These are phyloP conservation scores for Ganoderma lucidum DNA, from an alignment of 1,284 basidiomycete genomes.

Conservation along the genomic window DNA sequence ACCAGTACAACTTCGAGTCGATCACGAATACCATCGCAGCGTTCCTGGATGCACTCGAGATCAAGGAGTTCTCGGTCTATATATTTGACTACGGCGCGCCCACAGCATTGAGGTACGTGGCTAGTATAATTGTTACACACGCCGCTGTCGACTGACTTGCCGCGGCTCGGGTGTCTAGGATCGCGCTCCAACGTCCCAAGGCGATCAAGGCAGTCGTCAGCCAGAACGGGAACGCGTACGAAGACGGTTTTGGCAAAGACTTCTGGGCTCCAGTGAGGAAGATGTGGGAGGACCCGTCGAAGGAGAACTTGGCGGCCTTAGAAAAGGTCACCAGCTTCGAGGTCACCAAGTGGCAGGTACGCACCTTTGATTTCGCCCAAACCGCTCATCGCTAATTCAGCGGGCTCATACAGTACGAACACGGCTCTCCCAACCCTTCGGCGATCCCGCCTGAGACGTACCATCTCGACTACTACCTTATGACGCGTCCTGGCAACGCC, in stretches of 20 bases:
- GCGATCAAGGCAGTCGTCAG: conserved; percentile 52
- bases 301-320: conserved; percentile 38
- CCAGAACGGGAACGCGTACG: conserved; percentile 60
- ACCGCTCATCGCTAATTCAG: not conserved
- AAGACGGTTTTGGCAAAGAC: conserved; percentile 48
- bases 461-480: conserved; percentile 50
- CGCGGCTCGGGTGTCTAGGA: conserved; percentile 34
- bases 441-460: conserved; percentile 48
- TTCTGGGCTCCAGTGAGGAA: conserved; percentile 49
- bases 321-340: conserved; percentile 38
- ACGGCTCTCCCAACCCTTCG: conserved; percentile 45
- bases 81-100: conserved; percentile 61
- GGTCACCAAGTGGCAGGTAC: conserved; percentile 46
- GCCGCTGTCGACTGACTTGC: not conserved
- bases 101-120: conserved; percentile 44
- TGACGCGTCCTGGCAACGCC: conserved; percentile 47
- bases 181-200: conserved; percentile 53
- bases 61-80: conserved; percentile 52
- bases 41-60: conserved; percentile 50
- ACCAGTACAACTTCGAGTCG: conserved; percentile 51
- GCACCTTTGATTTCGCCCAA: not conserved
- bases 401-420: conserved; percentile 41
- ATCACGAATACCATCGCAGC: conserved; percentile 48
- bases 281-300: conserved; percentile 45
- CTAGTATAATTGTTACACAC: not conserved